These are phyloP conservation scores for Neonectria ditissima DNA, from an alignment of 2,329 filamentous ascomycete genomes.

Conservation along the genomic window DNA sequence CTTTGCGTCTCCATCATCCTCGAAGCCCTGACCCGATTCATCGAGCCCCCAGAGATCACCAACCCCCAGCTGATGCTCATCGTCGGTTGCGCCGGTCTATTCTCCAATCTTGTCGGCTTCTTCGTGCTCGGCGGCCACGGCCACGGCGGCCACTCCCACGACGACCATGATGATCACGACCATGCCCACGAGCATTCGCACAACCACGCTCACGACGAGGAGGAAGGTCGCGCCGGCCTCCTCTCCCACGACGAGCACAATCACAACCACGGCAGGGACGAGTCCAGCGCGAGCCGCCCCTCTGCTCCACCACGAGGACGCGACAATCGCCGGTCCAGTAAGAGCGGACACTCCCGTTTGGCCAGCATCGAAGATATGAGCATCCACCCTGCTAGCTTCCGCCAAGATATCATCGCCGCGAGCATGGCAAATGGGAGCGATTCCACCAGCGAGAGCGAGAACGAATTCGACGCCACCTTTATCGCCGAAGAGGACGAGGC, in stretches of 20 bases:
- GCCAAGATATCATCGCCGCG: slow-evolving; percentile 93
- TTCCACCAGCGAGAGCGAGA: slow-evolving; percentile 65
- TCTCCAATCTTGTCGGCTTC: slow-evolving; percentile 90
- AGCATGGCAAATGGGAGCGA: slow-evolving; percentile 67
- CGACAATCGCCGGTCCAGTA: slow-evolving; percentile 59
- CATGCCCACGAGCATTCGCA: slow-evolving; percentile 52
- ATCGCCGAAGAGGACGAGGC: slow-evolving; percentile 56
- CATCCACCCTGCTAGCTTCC: slow-evolving; percentile 89
- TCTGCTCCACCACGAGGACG: slow-evolving; percentile 54
- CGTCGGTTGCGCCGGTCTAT: slow-evolving; percentile 86
- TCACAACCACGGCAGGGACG: slow-evolving; percentile 42
- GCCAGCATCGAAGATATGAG: slow-evolving; percentile 79
- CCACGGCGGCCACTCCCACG: slow-evolving; percentile 74
- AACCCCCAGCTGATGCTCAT: slow-evolving; percentile 90
- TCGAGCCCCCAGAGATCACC: slow-evolving; percentile 88
- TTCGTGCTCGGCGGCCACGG: slow-evolving; percentile 94
- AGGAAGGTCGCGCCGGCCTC: slow-evolving; percentile 63
- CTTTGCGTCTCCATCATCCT: slow-evolving; percentile 96
- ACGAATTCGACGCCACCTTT: slow-evolving; percentile 61
- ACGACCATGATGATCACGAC: slow-evolving; percentile 58
- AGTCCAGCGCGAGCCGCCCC: slow-evolving; percentile 46
- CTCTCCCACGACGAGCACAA: slow-evolving; percentile 51
- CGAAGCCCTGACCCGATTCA: slow-evolving; percentile 90
- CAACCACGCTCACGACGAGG: slow-evolving; percentile 55
- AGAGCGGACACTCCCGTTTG: slow-evolving; percentile 68